Percentiles rank a stretch among this genome's conserved stretches.
These are phyloP conservation scores for Trametes villosa DNA, from an alignment of 768 basidiomycete genomes.

Conservation along the genomic window DNA sequence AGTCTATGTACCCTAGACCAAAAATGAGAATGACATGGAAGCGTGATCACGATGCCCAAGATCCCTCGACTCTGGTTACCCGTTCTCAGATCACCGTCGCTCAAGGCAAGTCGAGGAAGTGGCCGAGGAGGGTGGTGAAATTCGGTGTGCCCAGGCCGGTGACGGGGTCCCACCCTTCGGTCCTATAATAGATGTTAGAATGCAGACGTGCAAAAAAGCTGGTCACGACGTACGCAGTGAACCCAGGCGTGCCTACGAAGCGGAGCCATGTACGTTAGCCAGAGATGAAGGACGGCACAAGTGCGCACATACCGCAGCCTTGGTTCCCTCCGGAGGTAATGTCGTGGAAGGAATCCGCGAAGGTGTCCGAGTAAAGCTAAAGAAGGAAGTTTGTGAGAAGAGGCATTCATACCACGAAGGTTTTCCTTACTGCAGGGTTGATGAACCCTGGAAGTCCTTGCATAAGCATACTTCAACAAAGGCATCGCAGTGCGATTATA, in stretches of 20 bases:
- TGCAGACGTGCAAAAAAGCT: not conserved
- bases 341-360: slow-evolving; percentile 34
- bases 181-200: slow-evolving; percentile 3
- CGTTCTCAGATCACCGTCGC: not conserved
- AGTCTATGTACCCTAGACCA: not conserved
- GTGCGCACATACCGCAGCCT: slow-evolving; percentile 36
- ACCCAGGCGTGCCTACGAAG: slow-evolving; percentile 26
- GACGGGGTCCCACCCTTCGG: slow-evolving; percentile 32
- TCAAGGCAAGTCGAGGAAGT: slow-evolving; percentile 34
- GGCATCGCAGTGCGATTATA: not conserved
- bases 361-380: slow-evolving; percentile 26
- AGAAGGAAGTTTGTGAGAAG: not conserved
- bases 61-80: not conserved
- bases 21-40: not conserved
- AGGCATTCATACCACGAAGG: not conserved
- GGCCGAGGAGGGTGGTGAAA: slow-evolving; percentile 28
- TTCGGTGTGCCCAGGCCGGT: slow-evolving; percentile 36
- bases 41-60: not conserved
- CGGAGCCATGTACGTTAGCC: not conserved
- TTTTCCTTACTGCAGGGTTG: slow-evolving; percentile 60
- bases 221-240: slow-evolving; percentile 27
- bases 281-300: not conserved
- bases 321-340: slow-evolving; percentile 40
- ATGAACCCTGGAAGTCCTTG: slow-evolving; percentile 47
- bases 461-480: not conserved